A percentile compares a stretch with the other conserved stretches of the same genome.
Evolutionary conservation across 2,329 filamentous ascomycete genomes (phyloP).

Genomic region (Colletotrichum sp.): DNA sequence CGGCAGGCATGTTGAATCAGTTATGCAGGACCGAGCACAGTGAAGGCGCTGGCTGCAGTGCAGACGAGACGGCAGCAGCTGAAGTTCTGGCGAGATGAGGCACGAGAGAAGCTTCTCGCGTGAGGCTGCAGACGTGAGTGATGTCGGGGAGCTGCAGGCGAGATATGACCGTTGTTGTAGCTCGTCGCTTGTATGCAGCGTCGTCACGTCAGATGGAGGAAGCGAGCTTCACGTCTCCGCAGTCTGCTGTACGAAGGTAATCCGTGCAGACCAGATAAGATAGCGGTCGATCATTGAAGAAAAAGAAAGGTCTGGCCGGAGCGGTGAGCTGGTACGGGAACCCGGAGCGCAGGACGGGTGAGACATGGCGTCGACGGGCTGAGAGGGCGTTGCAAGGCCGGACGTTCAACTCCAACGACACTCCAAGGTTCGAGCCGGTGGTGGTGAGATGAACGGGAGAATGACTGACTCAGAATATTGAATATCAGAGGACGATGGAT

Average conservation of each 20-base stretch:
- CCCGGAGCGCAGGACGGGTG: background rate
- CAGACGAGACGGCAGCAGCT: background rate
- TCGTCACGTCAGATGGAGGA: conserved; percentile 1
- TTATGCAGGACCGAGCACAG: conserved; percentile 2
- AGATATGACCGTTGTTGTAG: background rate
- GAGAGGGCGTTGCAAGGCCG: background rate
- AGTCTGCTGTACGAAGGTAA: background rate
- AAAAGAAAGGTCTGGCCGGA: background rate
- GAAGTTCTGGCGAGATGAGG: background rate
- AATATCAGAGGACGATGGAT: background rate
- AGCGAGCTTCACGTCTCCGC: background rate
- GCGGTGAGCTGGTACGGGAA: background rate
- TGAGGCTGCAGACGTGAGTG: background rate
- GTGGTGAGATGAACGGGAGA: background rate
- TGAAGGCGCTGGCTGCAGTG: background rate
- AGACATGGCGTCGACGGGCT: background rate
- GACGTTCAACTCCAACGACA: background rate
- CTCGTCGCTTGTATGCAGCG: background rate
- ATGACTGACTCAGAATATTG: background rate
- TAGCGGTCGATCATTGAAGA: background rate
- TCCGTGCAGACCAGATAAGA: background rate
- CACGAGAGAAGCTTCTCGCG: background rate
- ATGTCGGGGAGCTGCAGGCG: conserved; percentile 12
- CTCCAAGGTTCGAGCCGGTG: background rate
- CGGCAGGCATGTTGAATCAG: conserved; percentile 14